Percentiles rank a stretch among this genome's conserved stretches.
Evolutionary conservation across 2,329 filamentous ascomycete genomes (phyloP).

Genomic region (Cordyceps sp.): DNA sequence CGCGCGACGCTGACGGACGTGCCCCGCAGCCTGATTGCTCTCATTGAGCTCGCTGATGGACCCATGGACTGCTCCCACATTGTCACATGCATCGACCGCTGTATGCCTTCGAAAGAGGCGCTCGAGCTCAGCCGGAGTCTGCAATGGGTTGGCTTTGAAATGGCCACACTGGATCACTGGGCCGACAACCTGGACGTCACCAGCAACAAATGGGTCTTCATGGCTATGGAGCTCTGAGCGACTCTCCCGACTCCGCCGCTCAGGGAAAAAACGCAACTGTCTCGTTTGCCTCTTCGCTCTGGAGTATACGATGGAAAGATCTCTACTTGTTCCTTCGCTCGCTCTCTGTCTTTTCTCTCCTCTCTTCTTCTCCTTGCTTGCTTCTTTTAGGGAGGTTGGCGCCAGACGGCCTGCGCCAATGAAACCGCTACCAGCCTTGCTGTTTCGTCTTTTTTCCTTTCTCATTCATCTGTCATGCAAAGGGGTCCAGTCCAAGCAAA

Average conservation of each 20-base stretch:
- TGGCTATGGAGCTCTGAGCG: slow-evolving; percentile 68
- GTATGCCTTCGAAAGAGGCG: slow-evolving; percentile 41
- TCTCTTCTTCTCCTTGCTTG: slow-evolving; percentile 5
- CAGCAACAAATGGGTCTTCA: slow-evolving; percentile 69
- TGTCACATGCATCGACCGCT: slow-evolving; percentile 66
- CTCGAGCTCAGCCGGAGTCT: slow-evolving; percentile 63
- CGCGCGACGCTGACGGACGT: not conserved
- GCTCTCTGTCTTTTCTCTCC: slow-evolving; percentile 6
- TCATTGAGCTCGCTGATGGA: slow-evolving; percentile 73
- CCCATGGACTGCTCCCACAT: slow-evolving; percentile 63
- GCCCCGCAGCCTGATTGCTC: slow-evolving; percentile 54
- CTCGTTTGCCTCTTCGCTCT: too few species aligned
- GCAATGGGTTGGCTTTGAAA: slow-evolving; percentile 84
- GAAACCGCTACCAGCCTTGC: too few species aligned
- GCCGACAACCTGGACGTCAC: slow-evolving; percentile 44
- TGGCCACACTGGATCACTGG: slow-evolving; percentile 68
- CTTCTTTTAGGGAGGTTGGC: too few species aligned
- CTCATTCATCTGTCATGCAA: too few species aligned
- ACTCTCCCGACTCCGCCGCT: too few species aligned
- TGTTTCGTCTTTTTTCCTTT: slow-evolving; percentile 4
- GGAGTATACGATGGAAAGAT: too few species aligned
- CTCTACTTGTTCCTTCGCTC: too few species aligned
- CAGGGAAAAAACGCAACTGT: too few species aligned
- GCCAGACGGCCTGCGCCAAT: too few species aligned
- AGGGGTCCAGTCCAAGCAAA: too few species aligned